These are phyloP conservation scores for Pulveroboletus frians DNA, from an alignment of 768 basidiomycete genomes.

Conservation along the genomic window DNA sequence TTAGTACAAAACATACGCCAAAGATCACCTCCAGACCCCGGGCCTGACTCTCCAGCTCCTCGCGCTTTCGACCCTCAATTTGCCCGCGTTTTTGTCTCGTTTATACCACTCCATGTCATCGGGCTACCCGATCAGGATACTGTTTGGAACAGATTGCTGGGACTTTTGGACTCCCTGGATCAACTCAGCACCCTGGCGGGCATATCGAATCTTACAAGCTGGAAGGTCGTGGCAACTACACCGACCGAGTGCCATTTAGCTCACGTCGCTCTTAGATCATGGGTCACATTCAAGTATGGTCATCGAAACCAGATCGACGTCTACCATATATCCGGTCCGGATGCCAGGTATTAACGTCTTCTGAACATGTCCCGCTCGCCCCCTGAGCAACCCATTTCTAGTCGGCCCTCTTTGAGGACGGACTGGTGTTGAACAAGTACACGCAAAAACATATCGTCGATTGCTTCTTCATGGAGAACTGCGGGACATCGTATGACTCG, in stretches of 20 bases:
- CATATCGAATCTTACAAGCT: constrained; percentile 44
- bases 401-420: constrained; percentile 54
- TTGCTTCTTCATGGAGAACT: constrained; percentile 58
- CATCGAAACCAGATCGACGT: constrained; percentile 35
- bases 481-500: constrained; percentile 49
- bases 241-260: not conserved
- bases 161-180: constrained; percentile 51
- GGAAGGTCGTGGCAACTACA: constrained; percentile 47
- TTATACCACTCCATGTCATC: constrained; percentile 63
- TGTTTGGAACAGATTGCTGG: constrained; percentile 48
- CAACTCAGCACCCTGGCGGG: constrained; percentile 46
- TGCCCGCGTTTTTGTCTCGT: constrained; percentile 59
- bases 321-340: constrained; percentile 60
- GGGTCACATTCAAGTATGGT: constrained; percentile 49
- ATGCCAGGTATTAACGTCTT: constrained; percentile 45
- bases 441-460: constrained; percentile 53
- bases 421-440: constrained; percentile 48
- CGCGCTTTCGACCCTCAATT: constrained; percentile 64
- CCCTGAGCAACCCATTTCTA: constrained; percentile 23
- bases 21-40: constrained; percentile 35
- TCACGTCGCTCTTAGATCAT: constrained; percentile 34
- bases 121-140: constrained; percentile 42
- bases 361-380: not conserved
- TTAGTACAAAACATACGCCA: constrained; percentile 10
- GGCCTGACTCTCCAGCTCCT: constrained; percentile 42